Conservation (phyloP, 2,329 filamentous ascomycete species). For the Aureobasidium sp. region DNA sequence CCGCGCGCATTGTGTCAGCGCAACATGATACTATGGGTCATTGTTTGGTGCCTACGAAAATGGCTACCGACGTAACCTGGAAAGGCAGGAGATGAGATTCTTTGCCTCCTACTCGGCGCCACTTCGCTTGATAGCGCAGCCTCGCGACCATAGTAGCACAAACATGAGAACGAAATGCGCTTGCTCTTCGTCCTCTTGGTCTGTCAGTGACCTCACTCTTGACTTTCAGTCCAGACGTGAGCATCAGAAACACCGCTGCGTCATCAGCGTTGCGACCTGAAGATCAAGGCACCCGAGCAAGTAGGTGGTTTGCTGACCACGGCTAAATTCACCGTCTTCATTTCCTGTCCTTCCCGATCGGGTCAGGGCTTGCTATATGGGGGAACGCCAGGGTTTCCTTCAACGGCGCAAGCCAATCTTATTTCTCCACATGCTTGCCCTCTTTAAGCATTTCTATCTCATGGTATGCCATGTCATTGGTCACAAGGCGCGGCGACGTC, state of each 20-base stretch:
- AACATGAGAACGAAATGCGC: not conserved
- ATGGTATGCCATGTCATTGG: not conserved
- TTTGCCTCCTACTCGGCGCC: not conserved
- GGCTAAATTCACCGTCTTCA: not conserved
- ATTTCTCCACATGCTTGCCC: not conserved
- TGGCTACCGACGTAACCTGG: not conserved
- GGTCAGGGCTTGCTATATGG: not conserved
- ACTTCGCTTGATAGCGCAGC: conserved; percentile 6
- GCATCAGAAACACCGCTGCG: not conserved
- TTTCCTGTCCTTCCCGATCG: not conserved
- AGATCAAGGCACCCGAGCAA: not conserved
- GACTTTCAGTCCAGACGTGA: no score
- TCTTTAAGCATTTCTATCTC: not conserved
- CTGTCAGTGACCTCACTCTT: no score
- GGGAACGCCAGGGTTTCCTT: not conserved
- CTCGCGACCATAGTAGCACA: not conserved
- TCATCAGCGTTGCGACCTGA: not conserved
- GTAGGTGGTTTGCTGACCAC: not conserved
- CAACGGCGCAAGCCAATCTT: conserved; percentile 6
- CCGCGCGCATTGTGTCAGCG: no score
- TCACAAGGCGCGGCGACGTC: not conserved
- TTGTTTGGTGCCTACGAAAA: no score
- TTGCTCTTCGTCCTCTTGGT: not conserved
- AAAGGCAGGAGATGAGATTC: not conserved
- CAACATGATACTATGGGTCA: no score